Evolutionary conservation across 257 asterid genomes (phyloP).

Genomic region (Solanum chmielewskii): DNA sequence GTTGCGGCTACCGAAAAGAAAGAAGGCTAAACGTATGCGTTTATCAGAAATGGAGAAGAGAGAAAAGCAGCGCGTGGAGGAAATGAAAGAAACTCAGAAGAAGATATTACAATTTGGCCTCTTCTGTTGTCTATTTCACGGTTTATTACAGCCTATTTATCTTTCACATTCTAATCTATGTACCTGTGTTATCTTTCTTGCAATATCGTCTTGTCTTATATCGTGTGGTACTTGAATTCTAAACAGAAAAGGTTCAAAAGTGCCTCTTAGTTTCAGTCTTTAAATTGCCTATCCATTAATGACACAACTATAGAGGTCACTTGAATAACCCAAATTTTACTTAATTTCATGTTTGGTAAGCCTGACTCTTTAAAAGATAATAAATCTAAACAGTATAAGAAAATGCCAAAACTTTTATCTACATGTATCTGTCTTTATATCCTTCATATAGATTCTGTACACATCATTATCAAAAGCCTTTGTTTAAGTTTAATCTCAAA

Average conservation of each 20-base stretch:
- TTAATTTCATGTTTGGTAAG: too few species aligned
- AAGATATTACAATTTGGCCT: constrained; percentile 36
- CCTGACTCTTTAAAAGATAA: neutral
- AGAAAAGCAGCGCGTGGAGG: constrained; percentile 76
- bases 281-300: neutral
- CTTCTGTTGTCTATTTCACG: neutral
- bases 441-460: neutral
- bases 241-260: neutral
- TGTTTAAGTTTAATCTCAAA: neutral
- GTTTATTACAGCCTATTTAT: neutral
- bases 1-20: constrained; percentile 40
- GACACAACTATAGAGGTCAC: neutral
- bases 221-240: too few species aligned
- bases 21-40: constrained; percentile 63
- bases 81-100: constrained; percentile 61
- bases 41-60: constrained; percentile 80
- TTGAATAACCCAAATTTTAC: too few species aligned
- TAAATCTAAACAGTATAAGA: neutral
- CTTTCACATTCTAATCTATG: neutral
- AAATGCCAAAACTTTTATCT: neutral
- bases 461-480: neutral
- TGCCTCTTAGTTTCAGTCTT: neutral
- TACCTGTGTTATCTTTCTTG: neutral
- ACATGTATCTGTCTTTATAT: neutral
- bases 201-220: neutral